These are phyloP conservation scores for Melaleuca quinquenervia DNA, from an alignment of 345 rosid species.

Conservation along the genomic window DNA sequence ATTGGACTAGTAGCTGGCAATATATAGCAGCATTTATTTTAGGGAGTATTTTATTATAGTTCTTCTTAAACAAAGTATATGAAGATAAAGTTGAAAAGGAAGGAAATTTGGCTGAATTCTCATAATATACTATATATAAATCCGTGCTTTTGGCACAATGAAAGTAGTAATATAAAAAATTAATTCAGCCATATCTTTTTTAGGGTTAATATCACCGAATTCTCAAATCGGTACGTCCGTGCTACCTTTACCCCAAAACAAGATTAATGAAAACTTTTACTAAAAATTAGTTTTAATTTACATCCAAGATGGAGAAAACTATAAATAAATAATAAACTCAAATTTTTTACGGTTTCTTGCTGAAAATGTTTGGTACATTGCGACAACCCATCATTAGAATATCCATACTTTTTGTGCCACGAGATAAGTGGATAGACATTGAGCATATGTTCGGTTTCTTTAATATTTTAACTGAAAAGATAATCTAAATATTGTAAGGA, in stretches of 20 bases:
- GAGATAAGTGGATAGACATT: background rate
- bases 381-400: background rate
- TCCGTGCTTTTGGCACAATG: background rate
- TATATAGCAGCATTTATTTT: background rate
- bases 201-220: background rate
- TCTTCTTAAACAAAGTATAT: background rate
- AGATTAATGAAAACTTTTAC: background rate
- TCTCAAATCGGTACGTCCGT: too few species aligned
- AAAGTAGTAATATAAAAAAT: background rate
- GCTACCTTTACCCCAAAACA: too few species aligned
- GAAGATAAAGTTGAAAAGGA: background rate
- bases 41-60: background rate
- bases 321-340: background rate
- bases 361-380: background rate
- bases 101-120: background rate
- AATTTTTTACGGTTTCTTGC: background rate
- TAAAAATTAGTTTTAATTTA: background rate
- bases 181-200: background rate
- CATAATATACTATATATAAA: background rate
- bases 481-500: too few species aligned
- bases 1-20: background rate
- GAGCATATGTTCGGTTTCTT: background rate
- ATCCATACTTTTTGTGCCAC: background rate
- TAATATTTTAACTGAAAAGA: background rate
- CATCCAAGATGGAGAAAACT: background rate